Evolutionary conservation across 2,329 filamentous ascomycete species (phyloP).

Genomic region (Stemphylium vesicarium): DNA sequence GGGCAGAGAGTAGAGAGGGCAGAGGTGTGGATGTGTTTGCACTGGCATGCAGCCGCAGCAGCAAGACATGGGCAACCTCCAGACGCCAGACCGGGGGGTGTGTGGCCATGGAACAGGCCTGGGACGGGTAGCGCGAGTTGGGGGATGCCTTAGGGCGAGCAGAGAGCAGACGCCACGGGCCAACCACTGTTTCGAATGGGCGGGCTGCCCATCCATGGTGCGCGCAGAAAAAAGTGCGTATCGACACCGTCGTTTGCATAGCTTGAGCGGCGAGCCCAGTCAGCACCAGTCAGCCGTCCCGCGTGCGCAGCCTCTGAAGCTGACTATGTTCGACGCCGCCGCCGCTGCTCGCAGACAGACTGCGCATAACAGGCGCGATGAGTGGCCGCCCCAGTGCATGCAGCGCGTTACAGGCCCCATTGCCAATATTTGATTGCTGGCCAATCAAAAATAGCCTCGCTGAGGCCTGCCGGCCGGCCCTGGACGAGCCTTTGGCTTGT

Average conservation of each 20-base stretch:
- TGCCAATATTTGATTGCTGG: constrained; percentile 34
- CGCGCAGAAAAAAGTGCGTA: background rate
- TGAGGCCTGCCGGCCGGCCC: constrained; percentile 23
- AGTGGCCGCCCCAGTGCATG: background rate
- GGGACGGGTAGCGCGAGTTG: constrained; percentile 7
- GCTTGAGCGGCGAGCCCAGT: no score
- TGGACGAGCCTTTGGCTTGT: constrained; percentile 31
- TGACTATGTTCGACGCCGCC: no score
- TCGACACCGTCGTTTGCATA: no score
- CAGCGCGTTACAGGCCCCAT: constrained; percentile 30
- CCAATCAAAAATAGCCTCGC: constrained; percentile 32
- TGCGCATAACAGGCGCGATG: no score
- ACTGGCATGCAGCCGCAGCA: constrained; percentile 8
- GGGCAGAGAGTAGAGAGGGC: background rate
- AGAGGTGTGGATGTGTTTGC: background rate
- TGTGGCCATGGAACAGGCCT: constrained; percentile 9
- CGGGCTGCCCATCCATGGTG: constrained; percentile 1
- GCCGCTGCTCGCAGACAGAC: no score
- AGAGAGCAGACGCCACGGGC: constrained; percentile 25
- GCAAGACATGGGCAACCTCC: constrained; percentile 2
- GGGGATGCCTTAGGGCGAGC: constrained; percentile 22
- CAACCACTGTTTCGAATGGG: constrained; percentile 34
- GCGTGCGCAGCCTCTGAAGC: no score
- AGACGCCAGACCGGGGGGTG: constrained; percentile 22
- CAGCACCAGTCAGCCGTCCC: no score